These are phyloP conservation scores for Ophiobolus disseminans DNA, from an alignment of 2,329 filamentous ascomycete species.

Conservation along the genomic window DNA sequence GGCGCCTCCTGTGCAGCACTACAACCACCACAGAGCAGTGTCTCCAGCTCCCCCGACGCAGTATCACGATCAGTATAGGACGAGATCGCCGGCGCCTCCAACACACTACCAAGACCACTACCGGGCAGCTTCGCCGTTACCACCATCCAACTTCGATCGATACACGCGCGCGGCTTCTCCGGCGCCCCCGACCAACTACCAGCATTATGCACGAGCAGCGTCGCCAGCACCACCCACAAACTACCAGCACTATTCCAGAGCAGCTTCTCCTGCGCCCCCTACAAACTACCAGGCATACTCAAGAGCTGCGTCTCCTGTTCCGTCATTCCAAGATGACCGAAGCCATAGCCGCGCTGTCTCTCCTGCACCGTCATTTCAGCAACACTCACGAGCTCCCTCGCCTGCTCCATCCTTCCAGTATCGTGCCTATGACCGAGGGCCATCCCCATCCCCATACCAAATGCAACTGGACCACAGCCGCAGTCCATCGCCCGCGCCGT, in stretches of 20 bases:
- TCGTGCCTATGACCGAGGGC: slow-evolving; percentile 47
- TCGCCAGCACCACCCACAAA: slow-evolving; percentile 39
- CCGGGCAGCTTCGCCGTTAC: slow-evolving; percentile 39
- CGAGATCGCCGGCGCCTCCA: slow-evolving; percentile 33
- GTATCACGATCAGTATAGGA: slow-evolving; percentile 25
- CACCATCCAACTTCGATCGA: slow-evolving; percentile 30
- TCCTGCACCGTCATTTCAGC: slow-evolving; percentile 39
- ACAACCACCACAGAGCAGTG: slow-evolving; percentile 24
- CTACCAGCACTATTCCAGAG: slow-evolving; percentile 32
- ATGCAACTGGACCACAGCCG: slow-evolving; percentile 31
- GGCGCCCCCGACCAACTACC: slow-evolving; percentile 29
- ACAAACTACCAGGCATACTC: slow-evolving; percentile 34
- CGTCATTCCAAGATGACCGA: slow-evolving; percentile 28
- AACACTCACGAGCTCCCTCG: slow-evolving; percentile 36
- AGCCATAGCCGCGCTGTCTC: slow-evolving; percentile 35
- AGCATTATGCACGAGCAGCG: slow-evolving; percentile 40
- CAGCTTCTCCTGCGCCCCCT: slow-evolving; percentile 33
- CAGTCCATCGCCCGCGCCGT: slow-evolving; percentile 41
- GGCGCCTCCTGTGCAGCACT: slow-evolving; percentile 32
- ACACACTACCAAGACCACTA: slow-evolving; percentile 32
- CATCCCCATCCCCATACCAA: slow-evolving; percentile 50
- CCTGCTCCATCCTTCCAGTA: slow-evolving; percentile 47
- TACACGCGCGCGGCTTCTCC: slow-evolving; percentile 37
- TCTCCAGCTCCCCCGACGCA: slow-evolving; percentile 39
- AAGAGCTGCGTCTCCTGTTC: slow-evolving; percentile 40